A percentile compares a stretch with the other conserved stretches of the same genome.
Evolutionary conservation across 495 filamentous ascomycete species (phyloP).

Genomic region (Cetradonia linearis): DNA sequence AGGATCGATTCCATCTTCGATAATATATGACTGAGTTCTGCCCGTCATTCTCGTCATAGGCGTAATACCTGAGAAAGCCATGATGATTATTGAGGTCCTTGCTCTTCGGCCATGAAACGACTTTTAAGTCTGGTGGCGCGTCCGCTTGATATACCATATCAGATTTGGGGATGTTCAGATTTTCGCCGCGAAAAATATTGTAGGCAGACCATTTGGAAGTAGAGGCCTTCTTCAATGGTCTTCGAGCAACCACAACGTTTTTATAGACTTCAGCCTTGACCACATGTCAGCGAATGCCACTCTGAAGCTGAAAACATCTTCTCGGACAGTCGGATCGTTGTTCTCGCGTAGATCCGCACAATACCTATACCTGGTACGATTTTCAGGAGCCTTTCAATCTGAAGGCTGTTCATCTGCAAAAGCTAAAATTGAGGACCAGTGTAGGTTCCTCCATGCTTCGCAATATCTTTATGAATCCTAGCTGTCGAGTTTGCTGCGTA

Average conservation of each 20-base stretch:
- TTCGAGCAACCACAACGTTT: neutral
- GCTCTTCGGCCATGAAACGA: constrained; percentile 11
- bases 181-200: neutral
- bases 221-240: neutral
- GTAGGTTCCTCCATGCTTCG: constrained; percentile 3
- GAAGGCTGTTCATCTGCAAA: constrained; percentile 8
- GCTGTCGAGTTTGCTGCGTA: neutral
- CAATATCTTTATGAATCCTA: neutral
- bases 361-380: neutral
- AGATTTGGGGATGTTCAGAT: neutral
- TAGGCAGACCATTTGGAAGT: neutral
- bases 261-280: neutral
- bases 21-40: constrained; percentile 2
- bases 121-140: constrained; percentile 13
- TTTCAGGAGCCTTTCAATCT: neutral
- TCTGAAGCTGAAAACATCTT: neutral
- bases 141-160: constrained; percentile 7
- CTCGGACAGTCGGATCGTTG: neutral
- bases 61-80: neutral
- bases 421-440: constrained; percentile 8
- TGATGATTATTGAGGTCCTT: neutral
- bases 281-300: neutral
- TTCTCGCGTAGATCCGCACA: neutral
- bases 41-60: constrained; percentile 1
- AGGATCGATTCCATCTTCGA: constrained; percentile 13